Evolutionary conservation across 2,329 filamentous ascomycete species (phyloP), one percentile per base, ranked within the genome.

Genomic region (Dendrostoma leiphaemia): DNA sequence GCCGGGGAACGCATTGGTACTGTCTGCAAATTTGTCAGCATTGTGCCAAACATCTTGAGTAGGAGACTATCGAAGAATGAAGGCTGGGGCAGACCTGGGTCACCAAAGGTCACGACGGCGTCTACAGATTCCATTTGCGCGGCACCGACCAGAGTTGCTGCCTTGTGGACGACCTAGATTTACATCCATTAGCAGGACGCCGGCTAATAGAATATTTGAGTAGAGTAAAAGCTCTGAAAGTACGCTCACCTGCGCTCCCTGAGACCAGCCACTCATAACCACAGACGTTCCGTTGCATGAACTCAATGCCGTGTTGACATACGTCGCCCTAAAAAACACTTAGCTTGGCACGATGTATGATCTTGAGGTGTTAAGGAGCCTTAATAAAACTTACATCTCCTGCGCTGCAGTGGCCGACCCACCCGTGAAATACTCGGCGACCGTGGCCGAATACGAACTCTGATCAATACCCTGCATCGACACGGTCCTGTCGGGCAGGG

Each of bases 241-340:
- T n/a, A n/a, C n/a, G n/a, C n/a, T n/a, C n/a, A n/a, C n/a, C 53
- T 67, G 65, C 4, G 59, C 64, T 23, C 66, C 66, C 50, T 68
- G 65, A 13, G 63, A 64, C 46, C 65, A 77, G 10, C 74, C 74
- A 7, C 70, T 65, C 61, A 77, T 65, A 7, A 75, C 71, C 37
- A 77, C 60, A 28, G 70, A 67, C 2, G 72, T 75, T 26, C 63
- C 60, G 0, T 73, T 71, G 52, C 74, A 77, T 5, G 63, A 53
- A 7, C 57, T 59, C 28, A 67, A 62, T 2, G 70, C 67, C 38
- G 66, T 31, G 2, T 43, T 54, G 15, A 63, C 48, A 10, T 56
- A 41, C 8, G 66, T 51, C 12, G 71, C 71, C 68, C 74, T 71
- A 47, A 35, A 12, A 34, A 23, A 32, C 3, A 34, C 40, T n/a